These are phyloP conservation scores for Cinnamomum chago DNA, from an alignment of 164 flowering plant species.

Conservation along the genomic window DNA sequence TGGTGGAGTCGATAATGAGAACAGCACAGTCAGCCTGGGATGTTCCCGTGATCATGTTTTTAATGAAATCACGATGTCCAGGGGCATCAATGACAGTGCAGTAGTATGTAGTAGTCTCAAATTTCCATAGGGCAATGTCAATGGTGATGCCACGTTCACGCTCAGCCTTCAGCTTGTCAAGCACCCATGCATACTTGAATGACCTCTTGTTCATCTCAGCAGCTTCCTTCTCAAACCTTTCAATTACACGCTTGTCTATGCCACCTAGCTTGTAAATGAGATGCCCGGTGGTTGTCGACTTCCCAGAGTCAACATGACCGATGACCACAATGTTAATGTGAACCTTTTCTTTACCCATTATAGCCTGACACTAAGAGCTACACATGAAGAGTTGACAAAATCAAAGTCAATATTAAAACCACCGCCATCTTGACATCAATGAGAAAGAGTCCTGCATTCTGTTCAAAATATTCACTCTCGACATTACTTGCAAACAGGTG, in stretches of 20 bases:
- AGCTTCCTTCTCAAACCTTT: constrained; percentile 19
- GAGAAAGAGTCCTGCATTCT: no score
- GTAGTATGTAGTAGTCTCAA: constrained; percentile 28
- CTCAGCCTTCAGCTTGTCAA: constrained; percentile 17
- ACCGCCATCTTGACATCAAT: no score
- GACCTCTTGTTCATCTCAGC: constrained; percentile 21
- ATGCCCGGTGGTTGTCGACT: constrained; percentile 16
- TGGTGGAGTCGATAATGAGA: constrained; percentile 16
- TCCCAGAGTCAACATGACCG: constrained; percentile 19
- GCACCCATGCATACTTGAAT: constrained; percentile 18
- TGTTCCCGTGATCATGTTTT: constrained; percentile 24
- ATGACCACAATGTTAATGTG: constrained; percentile 19
- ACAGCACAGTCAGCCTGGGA: constrained; percentile 19
- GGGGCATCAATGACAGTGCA: constrained; percentile 32
- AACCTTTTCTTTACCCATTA: constrained; percentile 18
- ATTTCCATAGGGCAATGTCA: constrained; percentile 37
- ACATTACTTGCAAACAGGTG: no score
- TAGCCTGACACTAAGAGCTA: background rate
- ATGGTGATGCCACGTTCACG: constrained; percentile 19
- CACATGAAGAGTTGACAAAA: background rate
- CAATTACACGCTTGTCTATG: constrained; percentile 17
- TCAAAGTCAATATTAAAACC: no score
- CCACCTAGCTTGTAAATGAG: constrained; percentile 18
- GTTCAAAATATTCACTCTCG: no score
- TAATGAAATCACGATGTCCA: constrained; percentile 27